Evolutionary conservation across 2,329 filamentous ascomycete species (phyloP), one percentile per base, ranked within the genome.

Genomic region (Mycosphaerella sp.): DNA sequence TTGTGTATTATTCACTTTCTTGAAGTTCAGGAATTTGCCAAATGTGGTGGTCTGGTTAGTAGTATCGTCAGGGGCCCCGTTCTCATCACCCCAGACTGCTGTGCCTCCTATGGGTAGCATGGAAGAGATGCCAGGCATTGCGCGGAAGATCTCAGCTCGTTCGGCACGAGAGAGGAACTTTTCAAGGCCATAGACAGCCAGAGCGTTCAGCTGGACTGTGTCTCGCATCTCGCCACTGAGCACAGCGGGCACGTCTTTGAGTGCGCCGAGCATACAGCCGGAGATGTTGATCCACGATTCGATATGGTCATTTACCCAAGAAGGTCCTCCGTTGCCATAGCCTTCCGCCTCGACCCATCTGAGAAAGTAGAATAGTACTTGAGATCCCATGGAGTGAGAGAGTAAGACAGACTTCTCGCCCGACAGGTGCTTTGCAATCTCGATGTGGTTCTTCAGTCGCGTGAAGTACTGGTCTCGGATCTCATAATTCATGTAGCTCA

Each of bases 211-310:
- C 70, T 97, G 93, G 1, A 92, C 93, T 0, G 93, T 98, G 67
- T 98, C 93, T 62, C 92, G 89, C 93, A 98, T 98, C 72, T 98
- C 93, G 31, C 93, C 93, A 0, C 91, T 96, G 1, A 98, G 77
- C 0, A 97, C 81, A 0, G 93, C 92, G 0, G 93, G 88, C 36
- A 97, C 74, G 55, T 87, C 92, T 73, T 98, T 98, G 54, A 90
- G 78, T 1, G 93, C 90, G 11, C 93, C 93, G 5, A 98, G 83
- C 92, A 98, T 96, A 72, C 92, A 98, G 5, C 93, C 93, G 62
- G 87, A 93, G 65, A 98, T 90, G 69, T 98, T 98, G 75, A 98
- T 95, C 91, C 95, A 98, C 2, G 89, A 87, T 61, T 95, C 93
- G 48, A 98, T 78, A 67, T 96, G 81, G 14, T 80, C 80, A 55